Percentiles rank a stretch among this genome's conserved stretches.
phyloP scores from a whole-genome alignment of 1,139 yeast genomes.

The Eremothecium cymbalariae region DNA sequence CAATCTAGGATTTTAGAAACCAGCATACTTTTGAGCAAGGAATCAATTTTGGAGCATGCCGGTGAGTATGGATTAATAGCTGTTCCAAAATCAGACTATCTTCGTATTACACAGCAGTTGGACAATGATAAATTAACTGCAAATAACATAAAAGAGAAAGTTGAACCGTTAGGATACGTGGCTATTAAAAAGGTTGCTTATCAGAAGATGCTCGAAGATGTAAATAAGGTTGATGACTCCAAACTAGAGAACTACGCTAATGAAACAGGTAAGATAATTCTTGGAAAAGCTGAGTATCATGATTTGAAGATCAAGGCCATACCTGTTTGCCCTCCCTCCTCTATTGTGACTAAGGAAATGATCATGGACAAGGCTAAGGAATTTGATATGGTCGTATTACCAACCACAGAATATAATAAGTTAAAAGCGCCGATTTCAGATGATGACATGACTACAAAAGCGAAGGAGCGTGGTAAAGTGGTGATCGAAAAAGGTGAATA shows the following conservation, averaged over 20 bases:
- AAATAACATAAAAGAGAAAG: conserved; percentile 30
- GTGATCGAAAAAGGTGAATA: conserved; percentile 7
- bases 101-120: conserved; percentile 6
- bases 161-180: conserved; percentile 23
- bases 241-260: conserved; percentile 5
- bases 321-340: conserved; percentile 1
- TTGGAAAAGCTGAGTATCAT: conserved; percentile 4
- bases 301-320: conserved; percentile 4
- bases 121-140: conserved; percentile 22
- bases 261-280: not conserved
- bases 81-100: conserved; percentile 30
- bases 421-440: conserved; percentile 8
- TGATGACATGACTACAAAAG: conserved; percentile 3
- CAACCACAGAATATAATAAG: conserved; percentile 9
- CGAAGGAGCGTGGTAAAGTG: conserved; percentile 6
- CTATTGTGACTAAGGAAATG: conserved; percentile 5
- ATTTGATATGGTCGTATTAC: conserved; percentile 12
- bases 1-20: not conserved
- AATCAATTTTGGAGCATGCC: conserved; percentile 15
- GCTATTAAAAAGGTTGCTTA: conserved; percentile 22
- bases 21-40: conserved; percentile 3
- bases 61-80: conserved; percentile 21
- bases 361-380: conserved; percentile 9
- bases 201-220: not conserved
- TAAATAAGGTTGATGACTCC: not conserved